Evolutionary conservation across 2,329 filamentous ascomycete species (phyloP).

Genomic region (Raffaelea ambrosiae): DNA sequence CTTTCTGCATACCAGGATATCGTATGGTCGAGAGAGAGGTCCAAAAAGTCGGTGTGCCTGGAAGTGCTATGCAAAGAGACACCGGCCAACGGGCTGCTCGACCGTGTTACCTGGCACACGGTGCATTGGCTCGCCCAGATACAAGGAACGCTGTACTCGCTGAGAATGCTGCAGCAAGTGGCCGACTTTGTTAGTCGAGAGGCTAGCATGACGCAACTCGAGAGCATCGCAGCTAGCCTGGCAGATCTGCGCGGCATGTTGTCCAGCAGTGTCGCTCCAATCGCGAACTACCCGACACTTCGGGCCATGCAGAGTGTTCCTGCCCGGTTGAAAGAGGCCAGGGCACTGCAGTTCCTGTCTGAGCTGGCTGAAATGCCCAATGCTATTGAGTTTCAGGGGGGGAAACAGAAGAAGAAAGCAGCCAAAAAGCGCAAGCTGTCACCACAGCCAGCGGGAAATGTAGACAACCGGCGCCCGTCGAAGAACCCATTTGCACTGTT

Average conservation of each 20-base stretch:
- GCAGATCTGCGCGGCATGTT: conserved; percentile 1
- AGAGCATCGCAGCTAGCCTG: no score
- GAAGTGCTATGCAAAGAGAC: conserved; percentile 20
- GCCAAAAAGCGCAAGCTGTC: conserved; percentile 8
- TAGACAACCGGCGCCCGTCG: not conserved
- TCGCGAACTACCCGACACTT: conserved; percentile 11
- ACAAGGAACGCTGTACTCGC: conserved; percentile 52
- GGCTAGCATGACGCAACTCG: no score
- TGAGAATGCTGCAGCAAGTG: conserved; percentile 47
- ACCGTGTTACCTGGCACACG: conserved; percentile 41
- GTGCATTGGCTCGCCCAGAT: conserved; percentile 55
- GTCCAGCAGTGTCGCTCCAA: conserved; percentile 1
- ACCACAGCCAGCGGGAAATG: not conserved
- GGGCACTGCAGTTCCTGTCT: conserved; percentile 5
- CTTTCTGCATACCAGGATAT: conserved; percentile 29
- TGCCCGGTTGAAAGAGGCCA: conserved; percentile 4
- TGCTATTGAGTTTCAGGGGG: conserved; percentile 7
- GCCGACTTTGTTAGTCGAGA: conserved; percentile 22
- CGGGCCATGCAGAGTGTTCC: conserved; percentile 7
- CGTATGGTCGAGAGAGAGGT: conserved; percentile 20
- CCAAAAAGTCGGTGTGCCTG: conserved; percentile 21
- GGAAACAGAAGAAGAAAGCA: not conserved
- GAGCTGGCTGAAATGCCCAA: conserved; percentile 3
- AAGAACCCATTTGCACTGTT: conserved; percentile 11
- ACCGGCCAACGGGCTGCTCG: conserved; percentile 18